A percentile compares a stretch with the other conserved stretches of the same genome.
Conservation (phyloP, 108 stramenopile species). For the Mediolabrus comicus region DNA sequence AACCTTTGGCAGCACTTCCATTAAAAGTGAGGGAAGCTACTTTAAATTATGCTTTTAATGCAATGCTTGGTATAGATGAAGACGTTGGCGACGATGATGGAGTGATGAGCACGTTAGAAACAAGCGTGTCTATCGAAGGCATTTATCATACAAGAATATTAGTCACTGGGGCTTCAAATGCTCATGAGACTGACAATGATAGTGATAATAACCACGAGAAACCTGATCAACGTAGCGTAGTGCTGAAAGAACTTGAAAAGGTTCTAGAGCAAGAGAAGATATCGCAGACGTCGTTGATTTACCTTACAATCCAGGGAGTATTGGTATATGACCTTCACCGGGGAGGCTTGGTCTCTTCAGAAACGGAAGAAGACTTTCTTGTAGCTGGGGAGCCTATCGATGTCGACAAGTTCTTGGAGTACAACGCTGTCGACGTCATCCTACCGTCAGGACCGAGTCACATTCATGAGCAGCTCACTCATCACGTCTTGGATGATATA, state of each 20-base stretch:
- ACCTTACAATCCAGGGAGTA: constrained; percentile 34
- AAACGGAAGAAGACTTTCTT: constrained; percentile 16
- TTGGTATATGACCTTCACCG: constrained; percentile 40
- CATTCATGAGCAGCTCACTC: constrained; percentile 32
- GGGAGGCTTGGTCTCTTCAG: constrained; percentile 26
- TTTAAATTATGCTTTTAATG: constrained; percentile 26
- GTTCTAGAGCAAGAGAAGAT: constrained; percentile 19
- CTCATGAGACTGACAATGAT: neutral
- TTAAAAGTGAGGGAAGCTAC: constrained; percentile 12
- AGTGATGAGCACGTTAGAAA: neutral
- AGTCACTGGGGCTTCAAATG: neutral
- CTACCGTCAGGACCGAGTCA: neutral
- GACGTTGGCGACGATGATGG: neutral
- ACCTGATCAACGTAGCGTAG: neutral
- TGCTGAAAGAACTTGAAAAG: constrained; percentile 15
- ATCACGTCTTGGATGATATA: constrained; percentile 39
- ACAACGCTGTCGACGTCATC: neutral
- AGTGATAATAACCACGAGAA: neutral
- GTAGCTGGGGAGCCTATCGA: constrained; percentile 17
- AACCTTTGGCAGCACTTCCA: constrained; percentile 24
- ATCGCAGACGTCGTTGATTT: constrained; percentile 21
- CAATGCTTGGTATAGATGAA: neutral
- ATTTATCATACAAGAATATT: neutral
- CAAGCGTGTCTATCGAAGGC: neutral
- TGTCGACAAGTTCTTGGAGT: neutral